Base-by-base conservation (phyloP, 306 rosid species). In the Rubus idaeus region DNA sequence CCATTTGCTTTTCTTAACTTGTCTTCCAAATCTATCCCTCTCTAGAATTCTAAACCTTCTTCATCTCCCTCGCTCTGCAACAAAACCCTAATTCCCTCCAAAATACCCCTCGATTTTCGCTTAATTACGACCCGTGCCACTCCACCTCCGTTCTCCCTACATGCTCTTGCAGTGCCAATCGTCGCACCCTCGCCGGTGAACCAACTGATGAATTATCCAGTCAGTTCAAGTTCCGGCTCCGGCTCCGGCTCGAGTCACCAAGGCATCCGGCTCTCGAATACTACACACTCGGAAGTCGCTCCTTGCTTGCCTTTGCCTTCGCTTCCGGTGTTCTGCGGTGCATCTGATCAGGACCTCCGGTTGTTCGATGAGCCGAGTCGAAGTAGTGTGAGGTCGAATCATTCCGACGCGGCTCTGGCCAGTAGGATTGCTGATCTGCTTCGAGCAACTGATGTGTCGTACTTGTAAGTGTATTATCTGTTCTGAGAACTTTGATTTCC, bases 271-370 rank as follows among this genome's bases (percentile, higher is more conserved):
- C 80, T 96, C 49, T 78, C 97, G 7, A 96, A 91, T 71, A 87
- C 98, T 7, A 52, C 90, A 44, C 97, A 92, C 82, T 96, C 99
- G 45, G 99, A 96, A 75, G 92, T 91, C 66, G 94, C 97, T 26
- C 83, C 97, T 1, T 91, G 91, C 94, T 81, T 95, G 83, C 97
- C 97, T 79, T 67, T 95, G 83, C 97, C 97, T 12, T 89, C 97
- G 68, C 94, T 95, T 37, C 99, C 97, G 58, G 94, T 95, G 47
- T 92, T 91, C 88, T 95, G 91, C 47, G 98, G 98, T 4, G 87
- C 90, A 21, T 86, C 97, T 57, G 90, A 85, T 74, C 91, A 80
- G 72, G 92, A 89, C 65, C 90, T 91, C 68, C 86, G 82, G 30
- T 85, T 96, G 70, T 79, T 87, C 44, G 98, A 92, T 77, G 83